Percentiles rank a stretch among this genome's conserved stretches.
phyloP scores from a whole-genome alignment of 1,284 basidiomycete genomes.

The Chiua sp. region DNA sequence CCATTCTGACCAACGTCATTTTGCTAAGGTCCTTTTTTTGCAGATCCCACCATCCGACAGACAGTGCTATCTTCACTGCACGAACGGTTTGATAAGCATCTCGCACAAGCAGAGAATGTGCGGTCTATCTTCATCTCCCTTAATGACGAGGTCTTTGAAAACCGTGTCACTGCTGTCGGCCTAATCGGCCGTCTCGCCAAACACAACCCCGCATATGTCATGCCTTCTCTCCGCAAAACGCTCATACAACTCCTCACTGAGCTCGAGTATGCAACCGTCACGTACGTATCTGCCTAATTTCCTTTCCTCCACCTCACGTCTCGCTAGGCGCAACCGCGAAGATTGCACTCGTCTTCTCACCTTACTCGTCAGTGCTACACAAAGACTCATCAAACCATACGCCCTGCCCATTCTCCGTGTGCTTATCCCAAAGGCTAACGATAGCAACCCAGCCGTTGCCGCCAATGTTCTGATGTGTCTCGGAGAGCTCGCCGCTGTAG shows the following conservation, averaged over 20 bases:
- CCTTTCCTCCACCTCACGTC: background rate
- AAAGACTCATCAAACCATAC: conserved; percentile 96
- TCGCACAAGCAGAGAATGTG: conserved; percentile 99
- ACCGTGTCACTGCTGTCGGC: conserved; percentile 88
- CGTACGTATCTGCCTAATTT: conserved; percentile 51
- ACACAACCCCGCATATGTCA: conserved; percentile 98
- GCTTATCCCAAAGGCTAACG: conserved; percentile 88
- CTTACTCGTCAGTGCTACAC: conserved; percentile 88
- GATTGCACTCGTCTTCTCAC: conserved; percentile 92
- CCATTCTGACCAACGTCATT: background rate
- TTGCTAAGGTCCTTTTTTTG: conserved; percentile 5
- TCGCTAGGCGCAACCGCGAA: conserved; percentile 79
- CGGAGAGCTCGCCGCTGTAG: conserved; percentile 93
- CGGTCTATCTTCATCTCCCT: conserved; percentile 96
- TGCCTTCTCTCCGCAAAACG: conserved; percentile 96
- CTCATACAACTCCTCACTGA: conserved; percentile 98
- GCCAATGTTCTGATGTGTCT: conserved; percentile 95
- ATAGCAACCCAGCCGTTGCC: conserved; percentile 86
- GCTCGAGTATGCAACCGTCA: conserved; percentile 94
- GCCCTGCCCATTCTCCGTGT: conserved; percentile 96
- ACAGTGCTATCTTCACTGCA: conserved; percentile 90
- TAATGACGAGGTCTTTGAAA: conserved; percentile 97
- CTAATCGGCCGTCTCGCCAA: conserved; percentile 95
- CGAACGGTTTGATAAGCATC: conserved; percentile 95
- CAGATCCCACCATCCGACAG: conserved; percentile 85